Evolutionary conservation across 306 rosid species (phyloP), one percentile per base, ranked within the genome.

Genomic region (Sicyos edulis): DNA sequence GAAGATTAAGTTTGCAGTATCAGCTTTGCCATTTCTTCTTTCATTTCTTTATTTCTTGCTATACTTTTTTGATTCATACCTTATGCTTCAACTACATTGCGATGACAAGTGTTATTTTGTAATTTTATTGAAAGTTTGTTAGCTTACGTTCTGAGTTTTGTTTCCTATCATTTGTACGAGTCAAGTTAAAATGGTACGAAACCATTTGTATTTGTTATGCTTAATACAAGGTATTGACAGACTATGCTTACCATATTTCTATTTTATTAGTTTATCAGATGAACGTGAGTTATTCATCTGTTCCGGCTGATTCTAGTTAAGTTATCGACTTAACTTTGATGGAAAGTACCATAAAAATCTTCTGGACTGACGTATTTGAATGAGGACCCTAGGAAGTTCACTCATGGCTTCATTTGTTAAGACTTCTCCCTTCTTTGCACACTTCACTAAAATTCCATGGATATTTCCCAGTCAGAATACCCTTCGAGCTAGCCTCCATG

Each of bases 401-500:
- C 73, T 80, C 10, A 75, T 81, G 70, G 72, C 81, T 44, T 74
- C 79, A 17, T 77, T 78, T 29, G 63, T 84, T 2, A 80, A 81
- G 76, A 55, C 82, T 65, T 60, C 85, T 16, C 88, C 87, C 5
- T 74, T 83, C 52, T 78, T 90, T 59, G 83, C 83, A 11, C 50
- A 71, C 53, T 79, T 85, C 67, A 55, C 75, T 72, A 86, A 82
- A 78, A 76, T 13, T 67, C 84, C 80, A n/a, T 83, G 77, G 13
- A 76, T 82, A 53, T 45, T 80, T 2, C 62, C 71, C 11, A 49
- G 5, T 80, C 59, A 61, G 68, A 73, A 37, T 21, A 26, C 17
- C 63, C 29, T 77, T 73, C 53, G 58, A 67, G 55, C 72, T 56
- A 62, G 76, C 76, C n/a, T 76, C 37, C 63, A 60, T 40, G 42